Evolutionary conservation across 2,329 filamentous ascomycete species (phyloP).

Genomic region (Graphilbum ipis-grandicollis): DNA sequence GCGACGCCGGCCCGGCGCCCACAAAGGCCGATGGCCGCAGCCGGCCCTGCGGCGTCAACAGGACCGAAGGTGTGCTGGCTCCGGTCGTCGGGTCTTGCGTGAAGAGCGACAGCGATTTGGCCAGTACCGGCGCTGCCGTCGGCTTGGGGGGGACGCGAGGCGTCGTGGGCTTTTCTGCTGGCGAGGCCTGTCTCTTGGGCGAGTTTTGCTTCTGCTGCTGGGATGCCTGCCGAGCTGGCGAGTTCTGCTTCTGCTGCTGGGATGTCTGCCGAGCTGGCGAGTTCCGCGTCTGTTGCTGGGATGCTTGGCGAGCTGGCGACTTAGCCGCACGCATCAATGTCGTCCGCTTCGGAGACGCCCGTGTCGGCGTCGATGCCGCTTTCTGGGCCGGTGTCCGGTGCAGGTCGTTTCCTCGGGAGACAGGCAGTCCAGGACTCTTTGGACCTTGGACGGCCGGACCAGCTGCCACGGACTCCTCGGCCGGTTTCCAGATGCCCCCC

Average conservation of each 20-base stretch:
- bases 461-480: too few relatives aligned
- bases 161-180: slow-evolving; percentile 13
- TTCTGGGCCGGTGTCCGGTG: slow-evolving; percentile 27
- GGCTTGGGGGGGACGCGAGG: slow-evolving; percentile 12
- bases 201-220: too few relatives aligned
- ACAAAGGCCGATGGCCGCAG: slow-evolving; percentile 51
- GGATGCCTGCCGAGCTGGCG: too few relatives aligned
- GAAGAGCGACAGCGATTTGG: slow-evolving; percentile 33
- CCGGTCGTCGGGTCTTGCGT: slow-evolving; percentile 35
- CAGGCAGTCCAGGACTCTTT: slow-evolving; percentile 37
- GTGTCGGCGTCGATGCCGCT: not conserved
- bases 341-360: not conserved
- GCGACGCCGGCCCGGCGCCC: slow-evolving; percentile 55
- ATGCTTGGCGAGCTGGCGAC: too few relatives aligned
- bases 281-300: too few relatives aligned
- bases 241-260: too few relatives aligned
- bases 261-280: too few relatives aligned
- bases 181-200: slow-evolving; percentile 10
- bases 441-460: too few relatives aligned
- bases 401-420: slow-evolving; percentile 29
- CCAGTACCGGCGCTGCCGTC: slow-evolving; percentile 11
- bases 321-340: not conserved
- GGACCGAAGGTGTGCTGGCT: slow-evolving; percentile 40
- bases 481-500: slow-evolving; percentile 39
- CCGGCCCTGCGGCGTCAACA: slow-evolving; percentile 43